These are phyloP conservation scores for Lactarius hatsudake DNA, from an alignment of 768 basidiomycete genomes.

Conservation along the genomic window DNA sequence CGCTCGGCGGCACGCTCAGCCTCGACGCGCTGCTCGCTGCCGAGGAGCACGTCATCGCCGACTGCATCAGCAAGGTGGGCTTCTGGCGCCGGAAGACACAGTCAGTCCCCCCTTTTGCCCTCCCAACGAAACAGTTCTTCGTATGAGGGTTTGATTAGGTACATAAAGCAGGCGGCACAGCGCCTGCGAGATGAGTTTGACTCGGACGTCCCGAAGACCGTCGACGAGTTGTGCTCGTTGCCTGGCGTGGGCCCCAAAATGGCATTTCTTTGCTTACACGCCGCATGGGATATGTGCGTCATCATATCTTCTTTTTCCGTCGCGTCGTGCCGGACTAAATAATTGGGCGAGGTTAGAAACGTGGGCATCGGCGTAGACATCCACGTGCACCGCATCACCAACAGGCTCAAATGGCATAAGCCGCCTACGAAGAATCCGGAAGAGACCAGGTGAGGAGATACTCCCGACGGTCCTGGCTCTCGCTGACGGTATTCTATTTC, in stretches of 20 bases:
- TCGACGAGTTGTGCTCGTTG: slow-evolving; percentile 82
- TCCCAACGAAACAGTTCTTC: not conserved
- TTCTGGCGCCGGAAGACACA: slow-evolving; percentile 89
- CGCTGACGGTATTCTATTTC: not conserved
- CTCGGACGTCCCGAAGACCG: slow-evolving; percentile 85
- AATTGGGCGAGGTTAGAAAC: slow-evolving; percentile 48
- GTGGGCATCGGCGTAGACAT: slow-evolving; percentile 94
- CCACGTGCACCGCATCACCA: slow-evolving; percentile 94
- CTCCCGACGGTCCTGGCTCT: not conserved
- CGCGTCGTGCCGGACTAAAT: not conserved
- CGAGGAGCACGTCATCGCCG: slow-evolving; percentile 57
- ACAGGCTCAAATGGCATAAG: slow-evolving; percentile 89
- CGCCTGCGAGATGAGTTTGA: slow-evolving; percentile 67
- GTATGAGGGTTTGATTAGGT: slow-evolving; percentile 41
- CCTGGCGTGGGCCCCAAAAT: slow-evolving; percentile 96
- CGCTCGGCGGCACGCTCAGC: slow-evolving; percentile 77
- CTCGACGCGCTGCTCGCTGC: slow-evolving; percentile 67
- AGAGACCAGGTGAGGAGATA: slow-evolving; percentile 62
- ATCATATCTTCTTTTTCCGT: not conserved
- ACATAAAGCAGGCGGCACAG: slow-evolving; percentile 71
- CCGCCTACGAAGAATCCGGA: slow-evolving; percentile 83
- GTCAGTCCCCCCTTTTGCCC: slow-evolving; percentile 41
- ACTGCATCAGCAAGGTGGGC: slow-evolving; percentile 84
- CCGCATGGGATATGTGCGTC: slow-evolving; percentile 78
- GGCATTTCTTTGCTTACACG: slow-evolving; percentile 83